Evolutionary conservation across 768 basidiomycete species (phyloP).

Genomic region (Psilocybe tampanensis): DNA sequence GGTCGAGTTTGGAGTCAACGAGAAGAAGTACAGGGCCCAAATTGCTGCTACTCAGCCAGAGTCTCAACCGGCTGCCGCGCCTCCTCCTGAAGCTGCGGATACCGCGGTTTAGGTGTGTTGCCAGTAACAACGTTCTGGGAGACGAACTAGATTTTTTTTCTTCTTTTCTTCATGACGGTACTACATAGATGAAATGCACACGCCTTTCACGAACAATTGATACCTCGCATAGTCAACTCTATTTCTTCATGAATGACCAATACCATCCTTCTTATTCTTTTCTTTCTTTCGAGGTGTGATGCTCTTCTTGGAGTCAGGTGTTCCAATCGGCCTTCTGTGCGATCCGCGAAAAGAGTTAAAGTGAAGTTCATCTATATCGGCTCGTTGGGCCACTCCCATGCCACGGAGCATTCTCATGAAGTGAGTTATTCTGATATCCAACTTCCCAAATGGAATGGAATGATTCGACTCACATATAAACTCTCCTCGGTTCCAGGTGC

Average conservation of each 20-base stretch:
- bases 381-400: too few relatives aligned
- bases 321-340: too few relatives aligned
- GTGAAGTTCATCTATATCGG: too few relatives aligned
- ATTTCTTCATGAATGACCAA: too few relatives aligned
- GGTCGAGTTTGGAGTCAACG: slow-evolving; percentile 41
- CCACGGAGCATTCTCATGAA: too few relatives aligned
- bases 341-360: too few relatives aligned
- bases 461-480: neutral
- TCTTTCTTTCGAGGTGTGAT: too few relatives aligned
- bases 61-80: neutral
- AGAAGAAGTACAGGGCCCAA: slow-evolving; percentile 32
- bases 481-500: neutral
- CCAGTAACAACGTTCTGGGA: neutral
- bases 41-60: slow-evolving; percentile 9
- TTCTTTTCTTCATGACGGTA: neutral
- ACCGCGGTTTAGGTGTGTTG: neutral
- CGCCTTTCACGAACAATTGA: too few relatives aligned
- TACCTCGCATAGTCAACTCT: too few relatives aligned
- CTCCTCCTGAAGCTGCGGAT: neutral
- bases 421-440: neutral
- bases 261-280: too few relatives aligned
- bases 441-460: neutral
- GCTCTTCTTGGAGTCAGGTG: too few relatives aligned
- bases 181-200: too few relatives aligned
- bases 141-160: neutral